Base-by-base conservation (phyloP, 169 alveolate species). In the Eimeria sp. region DNA sequence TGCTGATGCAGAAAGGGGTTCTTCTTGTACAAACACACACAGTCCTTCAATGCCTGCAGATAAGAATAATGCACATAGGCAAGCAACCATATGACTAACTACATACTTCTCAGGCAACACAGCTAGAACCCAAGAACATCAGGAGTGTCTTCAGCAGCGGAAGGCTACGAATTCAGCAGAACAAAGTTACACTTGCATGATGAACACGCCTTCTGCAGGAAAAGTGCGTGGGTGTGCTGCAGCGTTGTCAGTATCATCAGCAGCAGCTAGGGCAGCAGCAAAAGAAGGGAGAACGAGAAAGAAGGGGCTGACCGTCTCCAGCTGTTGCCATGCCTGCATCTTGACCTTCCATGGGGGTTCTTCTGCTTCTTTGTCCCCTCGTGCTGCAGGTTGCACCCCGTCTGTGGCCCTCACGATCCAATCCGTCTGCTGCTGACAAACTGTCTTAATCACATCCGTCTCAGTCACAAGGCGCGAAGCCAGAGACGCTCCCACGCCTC, bases 281-380 rank as follows among this genome's bases (percentile, higher is more conserved):
- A 40, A 18, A n/a, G 65, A n/a, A 25, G 18, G 54, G 18, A 51
- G n/a, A 13, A 27, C 0, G 90, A 2, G 30, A 80, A 54, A 11
- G 67, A 34, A 25, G 49, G 16, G 70, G 25, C 95, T 61, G 57
- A 92, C 95, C 5, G 73, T 63, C 43, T 93, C 96, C 14, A 93
- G 93, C 70, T 93, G 96, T 27, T 93, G 96, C 96, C 96, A 93
- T 22, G 96, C 92, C 45, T 82, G 93, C 76, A 93, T 40, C 78
- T 93, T 93, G 89, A 93, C 88, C 43, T 93, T 93, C 96, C 96
- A 93, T 0, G 93, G 88, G n/a, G 88, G 93, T 49, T 65, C 90
- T 76, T 75, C 95, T 13, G 67, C 65, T 88, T 93, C 96, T 20
- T 49, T 78, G 16, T 75, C 96, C 67, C 78, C 92, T 5, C 82